A percentile compares a stretch with the other conserved stretches of the same genome.
phyloP scores from a whole-genome alignment of 2,329 filamentous ascomycete genomes.

The Penicillium sp. region DNA sequence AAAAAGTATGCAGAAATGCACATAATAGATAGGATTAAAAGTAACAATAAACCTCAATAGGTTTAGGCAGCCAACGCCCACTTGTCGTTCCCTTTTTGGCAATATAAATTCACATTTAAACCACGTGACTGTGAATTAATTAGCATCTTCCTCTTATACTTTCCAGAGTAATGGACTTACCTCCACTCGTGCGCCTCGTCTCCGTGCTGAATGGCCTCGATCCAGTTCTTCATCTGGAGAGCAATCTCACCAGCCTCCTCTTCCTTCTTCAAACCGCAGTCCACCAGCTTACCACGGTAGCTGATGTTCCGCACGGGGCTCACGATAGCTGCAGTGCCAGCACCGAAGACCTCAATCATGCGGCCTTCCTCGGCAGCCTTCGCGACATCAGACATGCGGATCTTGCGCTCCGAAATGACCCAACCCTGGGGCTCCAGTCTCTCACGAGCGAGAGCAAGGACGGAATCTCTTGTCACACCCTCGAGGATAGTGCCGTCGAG shows the following conservation, averaged over 20 bases:
- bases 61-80: neutral
- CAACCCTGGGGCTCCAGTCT: slow-evolving; percentile 82
- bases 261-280: slow-evolving; percentile 76
- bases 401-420: slow-evolving; percentile 85
- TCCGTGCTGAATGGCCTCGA: slow-evolving; percentile 92
- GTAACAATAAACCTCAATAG: neutral
- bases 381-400: slow-evolving; percentile 82
- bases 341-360: slow-evolving; percentile 88
- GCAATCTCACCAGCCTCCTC: slow-evolving; percentile 89
- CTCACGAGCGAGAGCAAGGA: slow-evolving; percentile 83
- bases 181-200: slow-evolving; percentile 93
- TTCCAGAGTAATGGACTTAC: slow-evolving; percentile 45
- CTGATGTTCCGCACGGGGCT: slow-evolving; percentile 85
- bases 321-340: slow-evolving; percentile 92
- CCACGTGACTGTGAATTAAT: slow-evolving; percentile 21
- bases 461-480: slow-evolving; percentile 89
- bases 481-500: slow-evolving; percentile 95
- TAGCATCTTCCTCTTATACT: slow-evolving; percentile 1
- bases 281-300: slow-evolving; percentile 79
- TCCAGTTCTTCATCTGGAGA: slow-evolving; percentile 90
- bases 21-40: neutral
- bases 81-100: neutral
- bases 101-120: slow-evolving; percentile 17
- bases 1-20: slow-evolving; percentile 3
- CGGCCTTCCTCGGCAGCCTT: slow-evolving; percentile 82